phyloP scores from a whole-genome alignment of 768 basidiomycete species.

The Phallus indusiatus region DNA sequence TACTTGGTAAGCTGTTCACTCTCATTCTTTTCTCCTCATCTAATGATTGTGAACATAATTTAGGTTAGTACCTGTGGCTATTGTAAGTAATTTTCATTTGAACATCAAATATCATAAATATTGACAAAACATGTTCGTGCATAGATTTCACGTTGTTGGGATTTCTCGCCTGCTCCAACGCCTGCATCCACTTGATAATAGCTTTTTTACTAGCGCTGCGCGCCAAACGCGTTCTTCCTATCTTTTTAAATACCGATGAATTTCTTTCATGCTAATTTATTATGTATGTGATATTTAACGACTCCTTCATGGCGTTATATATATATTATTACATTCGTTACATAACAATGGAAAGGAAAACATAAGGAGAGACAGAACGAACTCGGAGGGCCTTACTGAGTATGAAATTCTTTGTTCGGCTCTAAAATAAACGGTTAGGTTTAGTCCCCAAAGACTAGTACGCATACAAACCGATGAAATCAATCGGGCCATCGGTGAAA shows the following conservation, averaged over 20 bases:
- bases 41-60: neutral
- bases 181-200: conserved; percentile 1
- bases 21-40: neutral
- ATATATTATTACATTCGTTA: neutral
- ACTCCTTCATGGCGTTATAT: neutral
- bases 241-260: conserved; percentile 14
- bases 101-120: neutral
- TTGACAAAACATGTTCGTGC: conserved; percentile 7
- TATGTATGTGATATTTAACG: conserved; percentile 11
- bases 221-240: conserved; percentile 11
- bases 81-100: conserved; percentile 27
- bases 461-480: conserved; percentile 34
- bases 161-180: conserved; percentile 42
- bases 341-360: neutral
- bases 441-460: no score
- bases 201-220: neutral
- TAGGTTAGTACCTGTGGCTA: conserved; percentile 72
- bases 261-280: neutral
- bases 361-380: neutral
- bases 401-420: conserved; percentile 32
- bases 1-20: conserved; percentile 54
- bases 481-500: conserved; percentile 25
- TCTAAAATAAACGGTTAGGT: conserved; percentile 21
- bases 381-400: neutral
- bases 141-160: conserved; percentile 69